Evolutionary conservation across 352 stramenopile species (phyloP).

Genomic region (Pythium volutum): DNA sequence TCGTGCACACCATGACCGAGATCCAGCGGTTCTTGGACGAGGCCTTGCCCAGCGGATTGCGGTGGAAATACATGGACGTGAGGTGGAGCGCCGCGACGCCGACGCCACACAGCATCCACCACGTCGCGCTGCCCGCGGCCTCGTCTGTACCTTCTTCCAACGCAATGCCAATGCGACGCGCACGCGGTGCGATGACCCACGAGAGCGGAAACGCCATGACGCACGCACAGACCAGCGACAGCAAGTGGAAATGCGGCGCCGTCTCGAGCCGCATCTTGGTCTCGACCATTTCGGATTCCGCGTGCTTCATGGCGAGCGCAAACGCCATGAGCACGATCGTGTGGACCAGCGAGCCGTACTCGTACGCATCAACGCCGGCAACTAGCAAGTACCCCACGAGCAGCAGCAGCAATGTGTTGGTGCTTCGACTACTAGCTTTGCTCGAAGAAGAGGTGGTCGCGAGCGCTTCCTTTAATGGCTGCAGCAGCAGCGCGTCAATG

Average conservation of each 20-base stretch:
- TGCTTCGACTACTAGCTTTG: conserved; percentile 12
- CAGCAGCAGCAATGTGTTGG: conserved; percentile 34
- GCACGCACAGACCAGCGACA: conserved; percentile 36
- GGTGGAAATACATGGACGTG: conserved; percentile 31
- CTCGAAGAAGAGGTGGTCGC: not conserved
- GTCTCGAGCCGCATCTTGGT: conserved; percentile 25
- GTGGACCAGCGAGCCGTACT: conserved; percentile 63
- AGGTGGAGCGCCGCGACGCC: conserved; percentile 24
- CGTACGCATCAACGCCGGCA: conserved; percentile 52
- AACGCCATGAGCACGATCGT: conserved; percentile 47
- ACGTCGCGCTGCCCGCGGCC: not conserved
- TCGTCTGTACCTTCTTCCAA: conserved; percentile 2
- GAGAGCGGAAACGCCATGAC: conserved; percentile 33
- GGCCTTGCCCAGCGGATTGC: conserved; percentile 24
- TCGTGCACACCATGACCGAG: conserved; percentile 38
- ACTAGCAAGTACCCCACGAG: conserved; percentile 52
- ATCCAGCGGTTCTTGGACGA: conserved; percentile 30
- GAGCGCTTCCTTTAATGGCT: conserved; percentile 35
- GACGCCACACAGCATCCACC: conserved; percentile 23
- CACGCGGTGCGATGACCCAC: conserved; percentile 27
- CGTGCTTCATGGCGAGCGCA: conserved; percentile 35
- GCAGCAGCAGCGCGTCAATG: conserved; percentile 42
- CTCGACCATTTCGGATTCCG: conserved; percentile 25
- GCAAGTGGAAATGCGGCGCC: conserved; percentile 35
- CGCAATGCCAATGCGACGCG: conserved; percentile 33